Evolutionary conservation across 1,284 basidiomycete species (phyloP), one percentile per base, ranked within the genome.

Genomic region (Coniophora puteana): DNA sequence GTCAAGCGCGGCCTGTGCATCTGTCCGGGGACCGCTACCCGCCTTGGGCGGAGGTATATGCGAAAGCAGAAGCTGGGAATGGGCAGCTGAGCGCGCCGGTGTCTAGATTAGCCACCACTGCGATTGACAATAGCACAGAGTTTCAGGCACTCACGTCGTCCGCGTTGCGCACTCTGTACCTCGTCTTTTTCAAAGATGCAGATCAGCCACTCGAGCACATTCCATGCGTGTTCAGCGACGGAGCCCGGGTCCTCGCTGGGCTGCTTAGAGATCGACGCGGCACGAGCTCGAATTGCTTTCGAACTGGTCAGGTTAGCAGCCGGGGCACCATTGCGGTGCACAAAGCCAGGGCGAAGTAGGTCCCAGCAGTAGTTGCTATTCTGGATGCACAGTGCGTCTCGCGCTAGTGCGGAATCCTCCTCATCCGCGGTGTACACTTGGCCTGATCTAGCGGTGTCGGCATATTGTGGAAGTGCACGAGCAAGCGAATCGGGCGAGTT

Each of bases 161-260:
- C 61, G 38, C 48, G 49, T 20, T 54, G 49, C 43, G 61, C 59
- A n/a, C 54, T 52, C 35, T 62, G 46, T 11, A 32, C 35, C 52
- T 83, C 76, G 48, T 87, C 83, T 49, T 69, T 72, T 54, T 88
- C 82, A 46, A 85, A 82, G 13, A 85, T 46, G 17, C 59, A 51
- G n/a, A 88, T 35, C 3, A 87, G 51, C 78, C 80, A 86, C 18
- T 77, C 71, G 16, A 88, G 65, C 16, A 80, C 55, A 22, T 71
- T 69, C 84, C 84, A 88, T 8, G 82, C 76, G 48, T 78, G 62
- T 39, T 72, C 67, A 21, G 74, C 76, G 21, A 87, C 68, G 28
- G 38, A 52, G 12, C 43, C 55, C 27, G 58, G 51, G 17, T 53
- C 58, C 22, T 60, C 57, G 28, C 36, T 45, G 4, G 53, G 48